Evolutionary conservation across 768 basidiomycete species (phyloP).

Genomic region (Calocybe indica): DNA sequence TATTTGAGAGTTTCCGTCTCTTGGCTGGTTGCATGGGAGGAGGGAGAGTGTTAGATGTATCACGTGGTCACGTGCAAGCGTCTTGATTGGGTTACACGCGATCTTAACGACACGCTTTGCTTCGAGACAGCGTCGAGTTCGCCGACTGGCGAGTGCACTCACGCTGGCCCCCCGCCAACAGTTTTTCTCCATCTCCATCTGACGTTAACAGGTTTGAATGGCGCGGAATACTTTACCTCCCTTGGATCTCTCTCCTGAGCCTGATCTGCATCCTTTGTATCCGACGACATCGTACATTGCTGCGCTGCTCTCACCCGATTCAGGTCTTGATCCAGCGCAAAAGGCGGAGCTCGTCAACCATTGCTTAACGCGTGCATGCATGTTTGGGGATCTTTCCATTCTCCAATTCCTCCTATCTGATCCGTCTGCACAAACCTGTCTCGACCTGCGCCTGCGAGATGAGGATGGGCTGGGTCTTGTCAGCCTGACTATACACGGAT

Average conservation of each 20-base stretch:
- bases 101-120: not conserved
- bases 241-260: constrained; percentile 64
- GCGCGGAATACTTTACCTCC: constrained; percentile 16
- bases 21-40: constrained; percentile 45
- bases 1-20: constrained; percentile 40
- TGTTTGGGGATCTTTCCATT: constrained; percentile 70
- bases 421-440: constrained; percentile 53
- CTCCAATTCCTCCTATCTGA: constrained; percentile 70
- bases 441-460: constrained; percentile 69
- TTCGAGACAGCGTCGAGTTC: too few relatives aligned
- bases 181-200: not conserved
- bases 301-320: constrained; percentile 58
- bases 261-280: constrained; percentile 75
- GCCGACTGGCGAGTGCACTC: too few relatives aligned
- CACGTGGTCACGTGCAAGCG: too few relatives aligned
- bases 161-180: not conserved
- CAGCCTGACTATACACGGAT: constrained; percentile 74
- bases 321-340: constrained; percentile 62
- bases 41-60: too few relatives aligned
- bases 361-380: constrained; percentile 67
- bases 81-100: not conserved
- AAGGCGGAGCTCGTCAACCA: constrained; percentile 68
- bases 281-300: constrained; percentile 61
- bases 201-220: not conserved
- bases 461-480: constrained; percentile 84